Percentiles rank a stretch among this genome's conserved stretches.
Evolutionary conservation across 2,329 filamentous ascomycete genomes (phyloP).

Genomic region (Ascochyta clinopodiicola): DNA sequence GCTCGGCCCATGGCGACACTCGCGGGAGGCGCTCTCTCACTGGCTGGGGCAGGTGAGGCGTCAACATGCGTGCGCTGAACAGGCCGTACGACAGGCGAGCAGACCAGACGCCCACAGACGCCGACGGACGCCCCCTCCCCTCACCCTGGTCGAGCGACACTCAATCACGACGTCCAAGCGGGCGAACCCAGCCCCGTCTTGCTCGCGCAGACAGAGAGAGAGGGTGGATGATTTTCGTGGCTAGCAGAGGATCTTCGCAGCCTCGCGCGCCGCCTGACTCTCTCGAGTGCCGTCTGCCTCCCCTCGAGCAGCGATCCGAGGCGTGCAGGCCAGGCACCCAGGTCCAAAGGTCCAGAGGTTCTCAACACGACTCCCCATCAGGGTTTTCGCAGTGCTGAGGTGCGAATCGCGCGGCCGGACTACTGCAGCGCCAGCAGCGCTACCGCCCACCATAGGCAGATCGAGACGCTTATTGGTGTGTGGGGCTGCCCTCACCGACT

Average conservation of each 20-base stretch:
- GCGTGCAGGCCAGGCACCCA: slow-evolving; percentile 22
- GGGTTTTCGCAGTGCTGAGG: slow-evolving; percentile 22
- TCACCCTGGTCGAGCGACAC: slow-evolving; percentile 18
- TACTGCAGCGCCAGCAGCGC: slow-evolving; percentile 38
- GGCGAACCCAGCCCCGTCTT: slow-evolving; percentile 28
- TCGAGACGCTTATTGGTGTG: slow-evolving; percentile 19
- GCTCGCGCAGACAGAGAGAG: slow-evolving; percentile 1
- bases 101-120: neutral
- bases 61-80: slow-evolving; percentile 7
- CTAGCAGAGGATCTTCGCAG: slow-evolving; percentile 14
- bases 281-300: slow-evolving; percentile 4
- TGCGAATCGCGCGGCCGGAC: slow-evolving; percentile 26
- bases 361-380: slow-evolving; percentile 12
- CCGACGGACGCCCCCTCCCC: too few species aligned
- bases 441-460: slow-evolving; percentile 24
- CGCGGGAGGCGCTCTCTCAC: slow-evolving; percentile 21
- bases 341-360: slow-evolving; percentile 5
- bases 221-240: slow-evolving; percentile 14
- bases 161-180: slow-evolving; percentile 15
- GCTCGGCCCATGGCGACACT: slow-evolving; percentile 11
- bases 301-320: slow-evolving; percentile 11
- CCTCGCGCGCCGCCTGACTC: slow-evolving; percentile 7
- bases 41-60: slow-evolving; percentile 33
- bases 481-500: slow-evolving; percentile 21
- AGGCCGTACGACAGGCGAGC: slow-evolving; percentile 11